These are phyloP conservation scores for Tubosaeta sp. DNA, from an alignment of 768 basidiomycete species.

Conservation along the genomic window DNA sequence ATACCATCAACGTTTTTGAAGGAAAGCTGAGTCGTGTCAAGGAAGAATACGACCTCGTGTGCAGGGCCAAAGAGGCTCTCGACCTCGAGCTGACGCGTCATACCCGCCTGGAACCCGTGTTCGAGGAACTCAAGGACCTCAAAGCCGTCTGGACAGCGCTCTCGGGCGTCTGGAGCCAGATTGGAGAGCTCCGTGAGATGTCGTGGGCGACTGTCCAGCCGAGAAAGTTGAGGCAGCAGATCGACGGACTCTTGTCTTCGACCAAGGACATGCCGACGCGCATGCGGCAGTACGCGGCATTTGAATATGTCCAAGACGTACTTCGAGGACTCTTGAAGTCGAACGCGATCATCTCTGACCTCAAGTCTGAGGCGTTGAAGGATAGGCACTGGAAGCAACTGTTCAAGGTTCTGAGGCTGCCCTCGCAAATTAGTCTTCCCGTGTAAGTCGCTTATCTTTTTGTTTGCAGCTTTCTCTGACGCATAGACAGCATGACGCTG, in stretches of 20 bases:
- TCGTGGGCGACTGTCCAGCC: constrained; percentile 92
- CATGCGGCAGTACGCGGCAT: constrained; percentile 98
- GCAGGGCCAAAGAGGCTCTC: constrained; percentile 94
- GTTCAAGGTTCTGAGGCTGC: constrained; percentile 80
- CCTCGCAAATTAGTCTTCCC: constrained; percentile 70
- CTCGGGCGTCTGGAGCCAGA: constrained; percentile 94
- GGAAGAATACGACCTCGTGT: constrained; percentile 94
- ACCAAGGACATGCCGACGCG: constrained; percentile 98
- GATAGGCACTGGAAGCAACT: constrained; percentile 98
- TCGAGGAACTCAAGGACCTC: constrained; percentile 92
- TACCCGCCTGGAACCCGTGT: constrained; percentile 88
- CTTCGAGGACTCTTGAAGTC: constrained; percentile 83
- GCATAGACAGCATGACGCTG: constrained; percentile 73
- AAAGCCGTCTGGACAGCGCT: constrained; percentile 99
- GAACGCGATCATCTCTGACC: constrained; percentile 84
- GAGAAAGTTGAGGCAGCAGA: constrained; percentile 88
- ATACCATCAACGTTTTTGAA: constrained; percentile 93
- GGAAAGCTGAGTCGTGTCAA: constrained; percentile 83
- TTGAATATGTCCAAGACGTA: constrained; percentile 95
- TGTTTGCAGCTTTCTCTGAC: constrained; percentile 3
- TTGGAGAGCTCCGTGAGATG: constrained; percentile 82
- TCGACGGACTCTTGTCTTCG: constrained; percentile 86
- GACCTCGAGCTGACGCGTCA: constrained; percentile 88
- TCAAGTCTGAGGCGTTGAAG: constrained; percentile 95
- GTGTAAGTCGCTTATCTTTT: constrained; percentile 46